Evolutionary conservation across 345 rosid species (phyloP).

Genomic region (Euphorbia peplus): DNA sequence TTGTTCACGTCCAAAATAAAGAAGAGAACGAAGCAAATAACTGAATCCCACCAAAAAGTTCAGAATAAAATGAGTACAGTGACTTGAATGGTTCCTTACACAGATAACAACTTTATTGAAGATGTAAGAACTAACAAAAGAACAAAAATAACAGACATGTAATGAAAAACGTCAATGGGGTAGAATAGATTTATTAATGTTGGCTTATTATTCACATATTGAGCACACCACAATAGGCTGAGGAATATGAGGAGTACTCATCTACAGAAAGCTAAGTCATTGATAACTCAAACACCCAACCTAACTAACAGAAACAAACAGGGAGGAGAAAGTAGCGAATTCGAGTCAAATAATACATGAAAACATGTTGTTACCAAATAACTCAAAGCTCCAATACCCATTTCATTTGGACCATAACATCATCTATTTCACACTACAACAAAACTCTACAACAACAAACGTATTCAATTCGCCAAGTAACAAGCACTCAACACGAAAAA

Average conservation of each 20-base stretch:
- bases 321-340: neutral
- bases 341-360: neutral
- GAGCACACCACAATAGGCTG: neutral
- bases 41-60: neutral
- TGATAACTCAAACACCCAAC: neutral
- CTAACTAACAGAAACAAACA: neutral
- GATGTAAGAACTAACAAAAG: neutral
- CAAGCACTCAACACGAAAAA: neutral
- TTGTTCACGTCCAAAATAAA: neutral
- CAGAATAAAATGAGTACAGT: neutral
- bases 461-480: neutral
- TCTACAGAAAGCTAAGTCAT: neutral
- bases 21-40: neutral
- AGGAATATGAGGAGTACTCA: neutral
- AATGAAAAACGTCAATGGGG: neutral
- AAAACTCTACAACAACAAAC: neutral
- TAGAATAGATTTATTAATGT: neutral
- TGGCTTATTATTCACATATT: neutral
- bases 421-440: neutral
- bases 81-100: neutral
- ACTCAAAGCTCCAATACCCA: neutral
- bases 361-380: neutral
- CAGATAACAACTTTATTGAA: neutral
- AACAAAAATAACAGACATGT: neutral
- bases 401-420: neutral